phyloP scores from a whole-genome alignment of 768 basidiomycete genomes.

The Mycena galopus region DNA sequence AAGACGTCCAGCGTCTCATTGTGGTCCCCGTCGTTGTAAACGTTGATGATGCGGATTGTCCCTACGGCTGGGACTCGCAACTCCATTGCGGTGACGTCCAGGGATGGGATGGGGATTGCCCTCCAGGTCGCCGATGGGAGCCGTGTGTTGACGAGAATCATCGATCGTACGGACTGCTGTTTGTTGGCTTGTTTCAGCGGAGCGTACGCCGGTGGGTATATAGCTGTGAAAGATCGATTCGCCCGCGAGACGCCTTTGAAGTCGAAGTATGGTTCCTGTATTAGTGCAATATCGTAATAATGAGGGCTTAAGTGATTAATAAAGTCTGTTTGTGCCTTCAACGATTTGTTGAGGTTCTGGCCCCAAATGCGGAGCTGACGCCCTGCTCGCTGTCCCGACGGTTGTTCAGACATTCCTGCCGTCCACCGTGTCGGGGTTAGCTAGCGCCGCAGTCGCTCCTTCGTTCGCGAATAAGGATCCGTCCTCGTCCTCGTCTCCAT shows the following conservation, averaged over 20 bases:
- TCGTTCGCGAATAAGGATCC: no score
- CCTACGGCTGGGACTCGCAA: conserved; percentile 25
- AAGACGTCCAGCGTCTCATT: conserved; percentile 2
- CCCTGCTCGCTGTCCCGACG: not conserved
- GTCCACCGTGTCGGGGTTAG: not conserved
- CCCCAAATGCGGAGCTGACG: conserved; percentile 36
- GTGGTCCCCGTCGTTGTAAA: conserved; percentile 38
- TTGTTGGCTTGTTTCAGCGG: no score
- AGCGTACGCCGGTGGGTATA: conserved; percentile 46
- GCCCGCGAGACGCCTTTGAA: conserved; percentile 15
- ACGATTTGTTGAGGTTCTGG: conserved; percentile 46
- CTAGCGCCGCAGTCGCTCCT: no score
- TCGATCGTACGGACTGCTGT: not conserved
- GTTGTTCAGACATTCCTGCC: not conserved
- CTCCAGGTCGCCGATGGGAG: conserved; percentile 13
- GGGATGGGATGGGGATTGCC: not conserved
- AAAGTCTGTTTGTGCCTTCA: conserved; percentile 15
- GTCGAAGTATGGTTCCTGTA: conserved; percentile 34
- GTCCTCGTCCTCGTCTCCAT: no score
- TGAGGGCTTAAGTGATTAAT: not conserved
- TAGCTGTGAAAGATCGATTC: conserved; percentile 20
- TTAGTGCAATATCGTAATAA: conserved; percentile 39
- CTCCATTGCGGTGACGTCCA: conserved; percentile 41
- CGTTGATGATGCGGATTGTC: conserved; percentile 40
- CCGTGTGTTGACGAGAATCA: conserved; percentile 15